Evolutionary conservation across 352 stramenopile species (phyloP).

Genomic region (Pythium phragmiticola): DNA sequence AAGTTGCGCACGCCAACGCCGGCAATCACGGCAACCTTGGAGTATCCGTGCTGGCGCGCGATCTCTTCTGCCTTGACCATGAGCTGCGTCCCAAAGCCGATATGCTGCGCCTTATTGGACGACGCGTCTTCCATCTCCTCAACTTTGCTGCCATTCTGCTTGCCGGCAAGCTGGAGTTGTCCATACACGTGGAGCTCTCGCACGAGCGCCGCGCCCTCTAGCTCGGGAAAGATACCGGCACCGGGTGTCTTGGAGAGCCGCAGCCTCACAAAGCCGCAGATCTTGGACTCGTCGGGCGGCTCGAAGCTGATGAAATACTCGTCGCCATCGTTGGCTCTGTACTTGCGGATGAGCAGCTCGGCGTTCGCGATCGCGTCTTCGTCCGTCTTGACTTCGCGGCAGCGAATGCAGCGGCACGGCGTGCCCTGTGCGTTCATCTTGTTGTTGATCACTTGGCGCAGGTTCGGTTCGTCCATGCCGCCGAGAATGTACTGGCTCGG

Average conservation of each 20-base stretch:
- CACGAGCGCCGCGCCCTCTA: conserved; percentile 80
- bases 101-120: conserved; percentile 82
- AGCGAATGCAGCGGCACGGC: conserved; percentile 89
- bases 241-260: conserved; percentile 71
- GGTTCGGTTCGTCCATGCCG: conserved; percentile 90
- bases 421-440: conserved; percentile 75
- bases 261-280: conserved; percentile 90
- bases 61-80: conserved; percentile 86
- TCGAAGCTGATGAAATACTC: conserved; percentile 95
- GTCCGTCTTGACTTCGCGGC: conserved; percentile 89
- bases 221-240: conserved; percentile 69
- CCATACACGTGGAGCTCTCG: conserved; percentile 92
- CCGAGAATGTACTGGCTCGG: conserved; percentile 93
- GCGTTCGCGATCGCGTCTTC: conserved; percentile 72
- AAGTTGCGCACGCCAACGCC: conserved; percentile 91
- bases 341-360: conserved; percentile 73
- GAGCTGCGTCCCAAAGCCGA: conserved; percentile 85
- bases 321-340: conserved; percentile 81
- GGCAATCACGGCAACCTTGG: conserved; percentile 87
- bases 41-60: conserved; percentile 59
- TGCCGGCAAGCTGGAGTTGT: conserved; percentile 67
- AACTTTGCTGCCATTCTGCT: conserved; percentile 34
- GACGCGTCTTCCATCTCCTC: conserved; percentile 19
- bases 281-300: conserved; percentile 84
- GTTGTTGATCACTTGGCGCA: conserved; percentile 88